A percentile compares a stretch with the other conserved stretches of the same genome.
Evolutionary conservation across 768 basidiomycete genomes (phyloP).

Genomic region (Russula sp.): DNA sequence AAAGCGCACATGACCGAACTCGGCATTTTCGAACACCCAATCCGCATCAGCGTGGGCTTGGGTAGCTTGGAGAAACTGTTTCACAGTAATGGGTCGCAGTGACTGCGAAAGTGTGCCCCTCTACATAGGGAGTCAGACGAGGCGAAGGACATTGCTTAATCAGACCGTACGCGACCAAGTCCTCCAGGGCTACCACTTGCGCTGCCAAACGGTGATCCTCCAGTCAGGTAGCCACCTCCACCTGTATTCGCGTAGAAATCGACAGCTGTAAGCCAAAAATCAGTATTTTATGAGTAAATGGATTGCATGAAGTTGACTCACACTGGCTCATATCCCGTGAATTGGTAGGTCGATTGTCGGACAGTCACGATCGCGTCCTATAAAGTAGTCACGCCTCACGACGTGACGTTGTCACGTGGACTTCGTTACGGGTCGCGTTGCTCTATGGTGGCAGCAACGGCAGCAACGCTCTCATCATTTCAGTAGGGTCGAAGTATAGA

Average conservation of each 20-base stretch:
- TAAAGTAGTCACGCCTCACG: slow-evolving; percentile 9
- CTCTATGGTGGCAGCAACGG: neutral
- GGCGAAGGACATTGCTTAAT: neutral
- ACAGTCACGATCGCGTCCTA: too few relatives aligned
- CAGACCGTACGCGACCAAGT: slow-evolving; percentile 34
- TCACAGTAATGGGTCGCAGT: slow-evolving; percentile 68
- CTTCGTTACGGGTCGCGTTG: neutral
- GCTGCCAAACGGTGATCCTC: slow-evolving; percentile 53
- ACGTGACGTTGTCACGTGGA: slow-evolving; percentile 4
- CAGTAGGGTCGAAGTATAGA: neutral
- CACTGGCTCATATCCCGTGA: slow-evolving; percentile 17
- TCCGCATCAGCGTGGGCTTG: slow-evolving; percentile 87
- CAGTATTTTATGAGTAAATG: slow-evolving; percentile 39
- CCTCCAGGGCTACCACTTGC: slow-evolving; percentile 55
- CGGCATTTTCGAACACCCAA: slow-evolving; percentile 73
- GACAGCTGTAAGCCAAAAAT: slow-evolving; percentile 22
- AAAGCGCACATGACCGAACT: slow-evolving; percentile 68
- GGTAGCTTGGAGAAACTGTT: slow-evolving; percentile 65
- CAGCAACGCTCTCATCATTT: too few relatives aligned
- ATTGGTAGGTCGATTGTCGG: neutral
- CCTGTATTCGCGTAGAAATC: slow-evolving; percentile 35
- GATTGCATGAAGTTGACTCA: slow-evolving; percentile 2
- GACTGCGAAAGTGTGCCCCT: slow-evolving; percentile 37
- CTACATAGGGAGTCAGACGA: slow-evolving; percentile 24
- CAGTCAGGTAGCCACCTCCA: slow-evolving; percentile 52